Percentiles rank a stretch among this genome's conserved stretches.
Conservation (phyloP, 75 land plant genomes). For the Pinus albicaulis region DNA sequence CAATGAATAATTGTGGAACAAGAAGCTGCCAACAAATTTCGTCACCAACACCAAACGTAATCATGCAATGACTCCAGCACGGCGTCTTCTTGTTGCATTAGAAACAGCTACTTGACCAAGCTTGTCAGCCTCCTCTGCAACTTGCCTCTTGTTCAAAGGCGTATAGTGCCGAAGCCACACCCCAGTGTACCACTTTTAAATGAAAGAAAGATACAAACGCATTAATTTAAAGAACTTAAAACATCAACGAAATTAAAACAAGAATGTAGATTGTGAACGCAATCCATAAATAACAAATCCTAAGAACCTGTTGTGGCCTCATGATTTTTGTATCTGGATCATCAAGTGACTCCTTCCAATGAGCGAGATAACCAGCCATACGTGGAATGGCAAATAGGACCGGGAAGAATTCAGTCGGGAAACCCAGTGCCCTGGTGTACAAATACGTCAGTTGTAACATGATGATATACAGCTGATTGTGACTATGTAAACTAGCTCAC, state of each 20-base stretch:
- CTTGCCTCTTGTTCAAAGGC: conserved; percentile 52
- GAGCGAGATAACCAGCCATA: conserved; percentile 99
- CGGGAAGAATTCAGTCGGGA: conserved; percentile 92
- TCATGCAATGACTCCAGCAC: conserved; percentile 48
- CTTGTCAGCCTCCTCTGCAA: conserved; percentile 48
- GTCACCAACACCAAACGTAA: no score
- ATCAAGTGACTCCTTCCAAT: conserved; percentile 94
- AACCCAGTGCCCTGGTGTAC: conserved; percentile 86
- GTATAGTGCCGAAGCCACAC: conserved; percentile 84
- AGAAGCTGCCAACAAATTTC: no score
- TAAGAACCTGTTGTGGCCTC: conserved; percentile 89
- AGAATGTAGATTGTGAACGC: neutral
- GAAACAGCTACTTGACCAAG: conserved; percentile 72
- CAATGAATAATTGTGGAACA: no score
- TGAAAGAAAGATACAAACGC: neutral
- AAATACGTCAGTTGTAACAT: conserved; percentile 3
- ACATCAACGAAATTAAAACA: neutral
- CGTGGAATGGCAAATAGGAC: conserved; percentile 96
- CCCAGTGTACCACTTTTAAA: conserved; percentile 84
- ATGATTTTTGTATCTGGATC: conserved; percentile 99
- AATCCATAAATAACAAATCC: conserved; percentile 2
- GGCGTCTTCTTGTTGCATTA: conserved; percentile 85
- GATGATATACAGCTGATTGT: no score
- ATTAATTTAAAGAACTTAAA: neutral
- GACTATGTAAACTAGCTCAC: neutral